Conservation (phyloP, 179 eudicot genomes). For the Beta macrorhiza region DNA sequence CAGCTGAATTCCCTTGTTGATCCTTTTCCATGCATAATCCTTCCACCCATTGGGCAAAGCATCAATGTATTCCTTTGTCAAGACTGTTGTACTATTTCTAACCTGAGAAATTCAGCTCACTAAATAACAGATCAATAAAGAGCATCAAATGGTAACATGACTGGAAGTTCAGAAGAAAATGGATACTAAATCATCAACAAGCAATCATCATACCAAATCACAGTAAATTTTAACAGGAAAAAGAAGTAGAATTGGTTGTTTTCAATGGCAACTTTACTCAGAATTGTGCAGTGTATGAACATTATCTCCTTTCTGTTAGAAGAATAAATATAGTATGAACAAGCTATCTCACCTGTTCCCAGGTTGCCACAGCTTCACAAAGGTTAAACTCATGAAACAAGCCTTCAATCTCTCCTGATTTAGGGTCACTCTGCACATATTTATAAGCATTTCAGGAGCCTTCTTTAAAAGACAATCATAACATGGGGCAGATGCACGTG, state of each 20-base stretch:
- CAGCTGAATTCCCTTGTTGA: conserved; percentile 86
- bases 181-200: background rate
- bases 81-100: conserved; percentile 85
- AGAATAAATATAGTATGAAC: background rate
- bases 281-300: background rate
- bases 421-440: conserved; percentile 79
- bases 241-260: background rate
- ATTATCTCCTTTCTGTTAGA: background rate
- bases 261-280: conserved; percentile 6
- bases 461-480: background rate
- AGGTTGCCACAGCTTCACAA: conserved; percentile 97
- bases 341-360: conserved; percentile 78
- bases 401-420: conserved; percentile 81
- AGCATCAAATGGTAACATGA: conserved; percentile 21
- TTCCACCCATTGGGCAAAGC: conserved; percentile 94
- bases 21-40: conserved; percentile 92
- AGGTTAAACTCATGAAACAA: conserved; percentile 68
- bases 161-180: conserved; percentile 3
- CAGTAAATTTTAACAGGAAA: background rate
- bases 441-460: conserved; percentile 7
- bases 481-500: background rate
- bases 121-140: conserved; percentile 57
- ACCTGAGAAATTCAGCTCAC: conserved; percentile 77
- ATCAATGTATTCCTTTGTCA: conserved; percentile 89
- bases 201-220: conserved; percentile 2